These are phyloP conservation scores for Taphrina pruni DNA, from an alignment of 1,139 yeast genomes.

Conservation along the genomic window DNA sequence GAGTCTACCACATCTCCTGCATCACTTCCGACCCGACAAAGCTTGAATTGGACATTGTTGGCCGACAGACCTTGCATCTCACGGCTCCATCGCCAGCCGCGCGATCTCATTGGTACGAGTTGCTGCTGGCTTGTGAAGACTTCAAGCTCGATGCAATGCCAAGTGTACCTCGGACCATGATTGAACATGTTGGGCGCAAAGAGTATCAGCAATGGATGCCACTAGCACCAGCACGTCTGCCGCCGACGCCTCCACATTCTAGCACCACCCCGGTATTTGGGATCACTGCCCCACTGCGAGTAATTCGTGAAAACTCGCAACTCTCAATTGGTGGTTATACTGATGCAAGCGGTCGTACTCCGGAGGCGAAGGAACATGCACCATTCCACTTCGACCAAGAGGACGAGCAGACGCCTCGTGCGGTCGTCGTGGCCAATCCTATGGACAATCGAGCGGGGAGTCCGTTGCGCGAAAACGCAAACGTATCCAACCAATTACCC, in stretches of 20 bases:
- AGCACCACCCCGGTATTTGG: conserved; percentile 26
- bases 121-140: conserved; percentile 36
- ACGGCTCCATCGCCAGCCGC: conserved; percentile 32
- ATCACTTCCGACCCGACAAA: conserved; percentile 17
- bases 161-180: conserved; percentile 18
- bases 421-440: conserved; percentile 14
- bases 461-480: conserved; percentile 3
- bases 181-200: conserved; percentile 25
- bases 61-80: conserved; percentile 36
- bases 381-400: conserved; percentile 36
- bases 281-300: conserved; percentile 29
- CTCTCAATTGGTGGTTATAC: conserved; percentile 35
- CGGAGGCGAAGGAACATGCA: conserved; percentile 35
- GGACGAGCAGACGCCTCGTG: conserved; percentile 25
- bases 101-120: conserved; percentile 31
- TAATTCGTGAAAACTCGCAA: conserved; percentile 39
- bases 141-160: conserved; percentile 34
- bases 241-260: conserved; percentile 40
- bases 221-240: conserved; percentile 19
- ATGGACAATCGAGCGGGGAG: conserved; percentile 6
- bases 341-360: conserved; percentile 31
- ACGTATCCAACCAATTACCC: not conserved
- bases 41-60: conserved; percentile 34
- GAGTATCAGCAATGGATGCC: conserved; percentile 32
- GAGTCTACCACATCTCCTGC: conserved; percentile 34